Evolutionary conservation across 371 early-diverging fungal species (phyloP), one percentile per base, ranked within the genome.

Genomic region (Syncephalastrum contaminatum): DNA sequence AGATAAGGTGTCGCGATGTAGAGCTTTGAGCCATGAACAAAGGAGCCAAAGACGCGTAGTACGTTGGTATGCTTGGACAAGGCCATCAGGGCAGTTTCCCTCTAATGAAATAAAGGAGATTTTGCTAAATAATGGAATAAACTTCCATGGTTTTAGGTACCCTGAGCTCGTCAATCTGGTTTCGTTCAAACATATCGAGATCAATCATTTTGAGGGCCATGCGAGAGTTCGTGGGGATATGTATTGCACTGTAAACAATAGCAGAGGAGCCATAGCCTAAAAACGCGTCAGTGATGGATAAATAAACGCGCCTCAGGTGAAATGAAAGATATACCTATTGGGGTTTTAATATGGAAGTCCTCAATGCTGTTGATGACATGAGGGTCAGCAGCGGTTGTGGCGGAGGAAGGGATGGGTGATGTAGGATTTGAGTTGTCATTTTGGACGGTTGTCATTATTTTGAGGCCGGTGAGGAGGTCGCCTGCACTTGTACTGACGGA

Each of bases 161-260:
- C 67, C 95, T 64, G 48, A 95, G 82, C 67, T 93, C 93, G 62
- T 93, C 95, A 46, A 95, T 95, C 69, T 95, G 95, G 67, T 92
- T 90, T 16, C 95, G 79, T 62, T 93, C 94, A 82, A 95, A 95
- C 84, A 84, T 82, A 66, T 95, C 95, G 60, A 95, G 66, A 67
- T 95, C 94, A 63, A 95, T 92, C 65, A 92, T 84, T 63, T 95
- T 95, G 45, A 93, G 75, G 25, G 91, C 91, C 7, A 95, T 90
- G 39, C 77, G 67, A 60, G 77, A 81, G 46, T 85, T 82, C 19
- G 80, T 43, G 1, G 93, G 93, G 51, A 82, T 87, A 64, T 90
- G 93, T 48, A 77, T 73, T 8, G 93, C 92, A 47, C 77, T 75
- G 74, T 90, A 91, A 0, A 93, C 95, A 21, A 89, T 80, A 1